Percentiles rank a stretch among this genome's conserved stretches.
phyloP scores from a whole-genome alignment of 768 basidiomycete genomes.

The Sistotremastrum niveocremeum region DNA sequence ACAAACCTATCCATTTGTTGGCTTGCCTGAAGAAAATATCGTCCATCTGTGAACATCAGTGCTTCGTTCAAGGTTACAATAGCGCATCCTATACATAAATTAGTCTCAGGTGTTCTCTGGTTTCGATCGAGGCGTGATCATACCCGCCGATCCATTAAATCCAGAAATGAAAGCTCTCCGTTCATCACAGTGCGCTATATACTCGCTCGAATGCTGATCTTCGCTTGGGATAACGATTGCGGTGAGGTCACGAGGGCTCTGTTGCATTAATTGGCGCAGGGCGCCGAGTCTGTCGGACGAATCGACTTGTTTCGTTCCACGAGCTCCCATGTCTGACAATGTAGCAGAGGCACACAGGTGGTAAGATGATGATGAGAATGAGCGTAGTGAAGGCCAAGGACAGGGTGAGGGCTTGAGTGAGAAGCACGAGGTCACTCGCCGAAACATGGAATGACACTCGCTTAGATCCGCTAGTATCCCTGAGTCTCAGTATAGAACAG shows the following conservation, averaged over 20 bases:
- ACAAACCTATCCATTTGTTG: slow-evolving; percentile 75
- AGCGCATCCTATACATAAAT: slow-evolving; percentile 46
- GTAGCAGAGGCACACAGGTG: neutral
- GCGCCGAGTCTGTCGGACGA: slow-evolving; percentile 49
- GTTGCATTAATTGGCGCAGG: slow-evolving; percentile 59
- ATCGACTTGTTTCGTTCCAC: slow-evolving; percentile 32
- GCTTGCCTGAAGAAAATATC: slow-evolving; percentile 88
- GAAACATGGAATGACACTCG: no score
- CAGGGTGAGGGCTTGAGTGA: no score
- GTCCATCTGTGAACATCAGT: slow-evolving; percentile 85
- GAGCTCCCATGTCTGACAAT: slow-evolving; percentile 22
- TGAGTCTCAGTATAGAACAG: no score
- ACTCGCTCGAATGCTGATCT: slow-evolving; percentile 89
- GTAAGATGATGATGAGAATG: no score
- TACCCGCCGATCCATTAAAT: slow-evolving; percentile 89
- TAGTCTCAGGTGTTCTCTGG: neutral
- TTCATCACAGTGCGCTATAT: slow-evolving; percentile 72
- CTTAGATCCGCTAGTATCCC: no score
- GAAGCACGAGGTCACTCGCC: no score
- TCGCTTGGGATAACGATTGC: slow-evolving; percentile 82
- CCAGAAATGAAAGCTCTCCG: slow-evolving; percentile 83
- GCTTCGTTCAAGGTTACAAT: slow-evolving; percentile 60
- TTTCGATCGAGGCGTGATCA: slow-evolving; percentile 7
- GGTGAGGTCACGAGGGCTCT: slow-evolving; percentile 38
- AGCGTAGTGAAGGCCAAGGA: no score